Base-by-base conservation (phyloP, 2,329 filamentous ascomycete species). In the Venturia aucupariae region DNA sequence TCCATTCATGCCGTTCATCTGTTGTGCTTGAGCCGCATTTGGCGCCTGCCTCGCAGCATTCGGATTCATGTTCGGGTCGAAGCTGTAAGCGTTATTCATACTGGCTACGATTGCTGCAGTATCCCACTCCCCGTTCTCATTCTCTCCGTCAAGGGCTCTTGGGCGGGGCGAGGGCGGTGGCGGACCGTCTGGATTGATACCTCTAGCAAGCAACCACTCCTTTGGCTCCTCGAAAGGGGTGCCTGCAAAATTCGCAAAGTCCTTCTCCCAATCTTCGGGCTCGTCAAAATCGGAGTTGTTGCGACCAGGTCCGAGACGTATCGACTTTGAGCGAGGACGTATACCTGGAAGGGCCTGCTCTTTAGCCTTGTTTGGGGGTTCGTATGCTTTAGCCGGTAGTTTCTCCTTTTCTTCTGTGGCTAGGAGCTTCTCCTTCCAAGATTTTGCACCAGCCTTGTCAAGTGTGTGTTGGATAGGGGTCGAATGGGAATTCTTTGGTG, bases 1-100 rank as follows among this genome's bases (percentile, higher is more conserved):
- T 39, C 60, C 60, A 27, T 42, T 62, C 39, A 65, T 38, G 30
- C 64, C 64, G 39, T 65, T 65, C 60, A 65, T 64, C 41, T 64
- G 63, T 35, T 38, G 38, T 38, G 51, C 35, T 17, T 64, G 63
- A 51, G 63, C 57, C 27, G 63, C 41, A 38, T 38, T 62, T 51
- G 54, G 27, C 41, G 63, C 57, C 32, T 59, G 62, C 27, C 62
- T 46, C 8, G 62, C 42, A 27, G 35, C 22, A 48, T 38, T 59
- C 19, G 24, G 51, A 35, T 57, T 64, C 42, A 55, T 32, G 48
- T 42, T 32, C 13, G 19, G 19, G 41, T 63, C 62, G 48, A 63
- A 63, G 48, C 59, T 63, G 32, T 32, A 35, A 6, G 27, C 19
- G 62, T 63, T 63, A 22, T 63, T 63, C 62, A 63, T 63, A 38